Evolutionary conservation across 768 basidiomycete species (phyloP).

Genomic region (Suillus bovinus): DNA sequence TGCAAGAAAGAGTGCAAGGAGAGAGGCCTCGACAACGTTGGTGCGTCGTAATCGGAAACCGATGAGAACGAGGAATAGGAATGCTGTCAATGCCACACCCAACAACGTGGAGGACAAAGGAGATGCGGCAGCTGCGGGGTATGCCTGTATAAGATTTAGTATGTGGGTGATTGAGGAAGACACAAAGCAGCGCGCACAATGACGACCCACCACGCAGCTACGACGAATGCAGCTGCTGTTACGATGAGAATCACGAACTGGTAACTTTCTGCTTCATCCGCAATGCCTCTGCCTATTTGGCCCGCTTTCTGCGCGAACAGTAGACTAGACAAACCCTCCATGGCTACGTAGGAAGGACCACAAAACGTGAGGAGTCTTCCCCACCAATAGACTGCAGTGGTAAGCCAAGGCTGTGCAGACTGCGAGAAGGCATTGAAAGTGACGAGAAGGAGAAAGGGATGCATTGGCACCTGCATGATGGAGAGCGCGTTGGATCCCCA

Average conservation of each 20-base stretch:
- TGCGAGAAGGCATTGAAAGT: constrained; percentile 85
- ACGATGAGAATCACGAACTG: constrained; percentile 78
- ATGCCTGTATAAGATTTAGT: constrained; percentile 49
- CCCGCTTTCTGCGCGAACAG: constrained; percentile 82
- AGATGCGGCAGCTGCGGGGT: constrained; percentile 79
- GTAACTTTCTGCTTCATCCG: constrained; percentile 69
- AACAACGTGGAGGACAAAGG: constrained; percentile 88
- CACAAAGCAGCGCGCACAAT: constrained; percentile 47
- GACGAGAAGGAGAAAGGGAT: constrained; percentile 82
- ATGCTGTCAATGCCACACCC: constrained; percentile 84
- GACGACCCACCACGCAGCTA: constrained; percentile 86
- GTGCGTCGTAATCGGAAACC: constrained; percentile 88
- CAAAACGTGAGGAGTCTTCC: constrained; percentile 67
- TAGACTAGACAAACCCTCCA: constrained; percentile 84
- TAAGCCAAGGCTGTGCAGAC: constrained; percentile 56
- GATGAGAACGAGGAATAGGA: constrained; percentile 88
- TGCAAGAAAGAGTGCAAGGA: constrained; percentile 84
- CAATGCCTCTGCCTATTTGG: constrained; percentile 71
- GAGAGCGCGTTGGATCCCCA: constrained; percentile 73
- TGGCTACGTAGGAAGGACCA: constrained; percentile 75
- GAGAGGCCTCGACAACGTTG: constrained; percentile 90
- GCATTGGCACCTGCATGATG: constrained; percentile 82
- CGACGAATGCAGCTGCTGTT: constrained; percentile 77
- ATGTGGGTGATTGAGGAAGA: not conserved
- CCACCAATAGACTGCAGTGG: constrained; percentile 68